Percentiles rank a stretch among this genome's conserved stretches.
phyloP scores from a whole-genome alignment of 2,329 filamentous ascomycete species.

The Tolypocladium inflatum region DNA sequence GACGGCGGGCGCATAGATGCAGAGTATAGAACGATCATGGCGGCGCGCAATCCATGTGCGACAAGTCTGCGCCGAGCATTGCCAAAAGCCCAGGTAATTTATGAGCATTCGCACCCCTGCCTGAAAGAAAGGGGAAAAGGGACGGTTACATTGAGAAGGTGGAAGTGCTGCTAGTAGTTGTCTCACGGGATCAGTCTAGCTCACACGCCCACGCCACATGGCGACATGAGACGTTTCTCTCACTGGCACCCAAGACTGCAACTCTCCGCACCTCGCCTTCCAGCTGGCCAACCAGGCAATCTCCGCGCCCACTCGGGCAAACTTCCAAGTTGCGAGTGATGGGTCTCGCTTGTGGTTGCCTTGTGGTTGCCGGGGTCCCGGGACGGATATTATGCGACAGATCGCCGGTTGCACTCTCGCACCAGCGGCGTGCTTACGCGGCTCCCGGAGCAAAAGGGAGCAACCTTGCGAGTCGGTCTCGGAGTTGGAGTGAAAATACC shows the following conservation, averaged over 20 bases:
- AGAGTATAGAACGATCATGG: no score
- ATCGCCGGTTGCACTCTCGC: not conserved
- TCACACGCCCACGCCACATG: constrained; percentile 1
- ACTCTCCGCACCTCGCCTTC: not conserved
- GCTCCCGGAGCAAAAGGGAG: not conserved
- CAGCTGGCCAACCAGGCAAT: not conserved
- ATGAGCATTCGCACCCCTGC: not conserved
- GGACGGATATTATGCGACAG: not conserved
- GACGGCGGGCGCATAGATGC: not conserved
- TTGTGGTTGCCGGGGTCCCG: not conserved
- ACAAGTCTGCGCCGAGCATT: not conserved
- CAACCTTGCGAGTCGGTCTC: no score
- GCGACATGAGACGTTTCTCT: not conserved
- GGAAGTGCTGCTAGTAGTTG: not conserved
- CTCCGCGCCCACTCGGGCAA: not conserved
- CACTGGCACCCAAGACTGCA: not conserved
- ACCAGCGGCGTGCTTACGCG: no score
- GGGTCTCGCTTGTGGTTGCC: not conserved
- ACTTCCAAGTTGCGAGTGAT: not conserved
- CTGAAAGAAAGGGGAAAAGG: not conserved
- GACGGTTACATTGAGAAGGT: not conserved
- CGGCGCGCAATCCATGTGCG: not conserved
- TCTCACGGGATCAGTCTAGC: constrained; percentile 1
- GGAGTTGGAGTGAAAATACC: no score
- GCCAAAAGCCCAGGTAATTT: not conserved